Evolutionary conservation across 1,284 basidiomycete genomes (phyloP).

Genomic region (Puccinia horiana): DNA sequence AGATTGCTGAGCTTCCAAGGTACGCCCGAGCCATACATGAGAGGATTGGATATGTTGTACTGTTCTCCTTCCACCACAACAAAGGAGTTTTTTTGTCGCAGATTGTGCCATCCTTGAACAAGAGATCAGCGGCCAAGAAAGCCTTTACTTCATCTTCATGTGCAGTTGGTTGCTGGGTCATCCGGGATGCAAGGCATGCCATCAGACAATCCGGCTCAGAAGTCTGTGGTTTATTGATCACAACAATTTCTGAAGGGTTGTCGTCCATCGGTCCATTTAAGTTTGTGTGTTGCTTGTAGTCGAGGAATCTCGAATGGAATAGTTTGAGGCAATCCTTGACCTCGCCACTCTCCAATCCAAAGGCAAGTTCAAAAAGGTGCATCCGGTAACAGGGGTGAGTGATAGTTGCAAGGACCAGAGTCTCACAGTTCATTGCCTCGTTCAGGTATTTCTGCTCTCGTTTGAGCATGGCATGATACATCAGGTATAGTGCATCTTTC

Average conservation of each 20-base stretch:
- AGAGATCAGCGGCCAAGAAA: too few relatives aligned
- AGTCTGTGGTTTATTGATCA: too few relatives aligned
- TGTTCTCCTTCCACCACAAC: too few relatives aligned
- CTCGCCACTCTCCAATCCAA: background rate
- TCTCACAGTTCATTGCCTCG: background rate
- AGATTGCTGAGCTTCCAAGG: background rate
- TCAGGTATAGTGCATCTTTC: background rate
- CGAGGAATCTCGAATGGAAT: background rate
- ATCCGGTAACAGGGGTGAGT: background rate
- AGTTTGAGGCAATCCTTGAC: background rate
- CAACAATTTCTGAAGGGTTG: too few relatives aligned
- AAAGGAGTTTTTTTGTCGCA: too few relatives aligned
- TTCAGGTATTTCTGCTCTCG: background rate
- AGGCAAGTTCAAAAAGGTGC: background rate
- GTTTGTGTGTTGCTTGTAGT: too few relatives aligned
- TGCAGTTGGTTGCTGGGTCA: too few relatives aligned
- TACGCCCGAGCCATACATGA: background rate
- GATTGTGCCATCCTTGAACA: too few relatives aligned
- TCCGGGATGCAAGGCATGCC: too few relatives aligned
- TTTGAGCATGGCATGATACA: conserved; percentile 3
- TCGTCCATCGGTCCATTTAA: too few relatives aligned
- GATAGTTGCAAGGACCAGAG: background rate
- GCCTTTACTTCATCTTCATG: too few relatives aligned
- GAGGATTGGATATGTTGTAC: background rate
- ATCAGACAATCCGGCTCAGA: too few relatives aligned